Base-by-base conservation (phyloP, 768 basidiomycete species). In the Trametes maxima region DNA sequence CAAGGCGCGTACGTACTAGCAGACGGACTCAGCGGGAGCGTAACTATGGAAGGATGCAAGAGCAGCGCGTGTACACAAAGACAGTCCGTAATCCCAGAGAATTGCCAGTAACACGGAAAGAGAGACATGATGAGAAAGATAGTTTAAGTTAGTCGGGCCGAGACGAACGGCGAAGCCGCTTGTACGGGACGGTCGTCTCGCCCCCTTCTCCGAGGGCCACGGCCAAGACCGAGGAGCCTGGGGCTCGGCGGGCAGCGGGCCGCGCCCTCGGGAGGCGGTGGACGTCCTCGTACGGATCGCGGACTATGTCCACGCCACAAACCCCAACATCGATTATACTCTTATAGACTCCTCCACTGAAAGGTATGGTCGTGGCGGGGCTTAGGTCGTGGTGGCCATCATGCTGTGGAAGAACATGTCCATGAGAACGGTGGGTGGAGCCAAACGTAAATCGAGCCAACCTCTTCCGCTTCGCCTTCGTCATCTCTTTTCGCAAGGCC, bases 391-490 rank as follows among this genome's bases (percentile, higher is more conserved):
- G 36, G 66, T 70, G 24, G 71, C 71, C 71, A 72, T 72, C 68
- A 72, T 67, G 67, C 70, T 71, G 51, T 12, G 19, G 28, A n/a
- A 16, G 45, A 57, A 2, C 45, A 28, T 17, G 8, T 42, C 0
- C 43, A 59, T 50, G 17, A 8, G 45, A 12, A 58, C 16, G 1
- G 40, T 28, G 17, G 5, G 35, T 12, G 14, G 37, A 49, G 11
- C 44, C 11, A 49, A 24, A 24, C 16, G 53, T 40, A 43, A 5
- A 14, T 28, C 12, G n/a, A 19, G 16, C 79, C 54, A 62, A 92
- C 94, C 94, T 96, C 83, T 97, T 97, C 82, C 95, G 91, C 77
- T 96, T 97, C 53, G 93, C 93, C 77, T 97, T 97, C 43, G 93
- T 95, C 95, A 98, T 97, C 75, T 98, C 95, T 76, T 98, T 98